Evolutionary conservation across 345 rosid genomes (phyloP).

Genomic region (Eutrema japonicum): DNA sequence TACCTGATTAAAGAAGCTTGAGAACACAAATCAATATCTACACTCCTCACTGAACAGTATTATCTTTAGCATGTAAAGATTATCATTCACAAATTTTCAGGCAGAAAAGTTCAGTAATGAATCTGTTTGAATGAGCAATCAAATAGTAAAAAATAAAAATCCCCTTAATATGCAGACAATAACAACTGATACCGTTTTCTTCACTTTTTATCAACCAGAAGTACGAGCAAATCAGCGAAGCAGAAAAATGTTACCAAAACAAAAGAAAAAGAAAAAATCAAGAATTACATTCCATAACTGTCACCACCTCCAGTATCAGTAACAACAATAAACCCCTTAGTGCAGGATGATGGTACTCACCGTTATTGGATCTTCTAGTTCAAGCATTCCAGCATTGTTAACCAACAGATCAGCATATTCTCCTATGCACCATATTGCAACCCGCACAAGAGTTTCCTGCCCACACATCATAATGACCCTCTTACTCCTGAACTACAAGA

Average conservation of each 20-base stretch:
- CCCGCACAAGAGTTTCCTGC: constrained; percentile 91
- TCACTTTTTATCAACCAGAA: constrained; percentile 25
- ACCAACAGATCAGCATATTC: constrained; percentile 96
- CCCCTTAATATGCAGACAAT: constrained; percentile 4
- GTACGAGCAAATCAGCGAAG: constrained; percentile 2
- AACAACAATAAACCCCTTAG: constrained; percentile 28
- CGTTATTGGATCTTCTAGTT: constrained; percentile 79
- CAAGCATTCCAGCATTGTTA: constrained; percentile 80
- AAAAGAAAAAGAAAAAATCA: neutral
- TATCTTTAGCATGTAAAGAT: constrained; percentile 14
- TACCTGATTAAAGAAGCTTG: constrained; percentile 61
- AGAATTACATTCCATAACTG: neutral
- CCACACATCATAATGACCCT: constrained; percentile 36
- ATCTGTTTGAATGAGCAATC: constrained; percentile 23
- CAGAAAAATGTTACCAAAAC: constrained; percentile 4
- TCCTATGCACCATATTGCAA: constrained; percentile 96
- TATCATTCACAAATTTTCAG: constrained; percentile 8
- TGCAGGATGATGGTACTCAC: constrained; percentile 57
- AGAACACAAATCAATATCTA: constrained; percentile 34
- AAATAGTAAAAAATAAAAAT: neutral
- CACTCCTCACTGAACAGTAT: constrained; percentile 15
- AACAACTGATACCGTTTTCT: constrained; percentile 20
- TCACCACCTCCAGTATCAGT: constrained; percentile 21
- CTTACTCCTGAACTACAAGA: constrained; percentile 37
- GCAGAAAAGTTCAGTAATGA: constrained; percentile 19